Evolutionary conservation across 768 basidiomycete species (phyloP), one percentile per base, ranked within the genome.

Genomic region (Boletus reticulatus): DNA sequence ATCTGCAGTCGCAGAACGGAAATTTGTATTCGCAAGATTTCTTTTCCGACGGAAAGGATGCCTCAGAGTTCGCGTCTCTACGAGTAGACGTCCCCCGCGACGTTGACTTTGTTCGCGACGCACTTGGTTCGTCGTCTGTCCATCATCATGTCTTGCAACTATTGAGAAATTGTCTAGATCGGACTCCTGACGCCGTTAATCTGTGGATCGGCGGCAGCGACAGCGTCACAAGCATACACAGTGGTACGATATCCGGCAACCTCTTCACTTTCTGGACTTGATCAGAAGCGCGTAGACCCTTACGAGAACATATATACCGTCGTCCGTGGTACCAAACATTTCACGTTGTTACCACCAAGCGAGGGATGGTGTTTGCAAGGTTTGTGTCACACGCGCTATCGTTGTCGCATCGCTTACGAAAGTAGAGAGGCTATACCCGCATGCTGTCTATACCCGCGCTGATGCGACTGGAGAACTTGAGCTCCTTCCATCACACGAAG

Each of bases 301-400:
- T 97, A 94, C 62, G 94, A 97, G 74, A 98, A 97, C 68, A 83
- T 97, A 52, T 97, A 97, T 71, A 83, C 87, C 6, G 92, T 98
- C 31, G 74, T 94, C 48, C 80, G 89, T 43, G 95, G 94, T 12
- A 73, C 80, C 44, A 98, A 97, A 65, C 84, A 87, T 38, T 97
- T 98, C 65, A 87, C 87, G 0, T 78, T 98, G 12, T 72, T 94
- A 20, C 90, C 94, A 2, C 95, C 95, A 4, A 88, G 88, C n/a
- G 94, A 95, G 66, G 87, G 89, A 19, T 88, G 87, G 81, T 88
- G 83, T 71, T 67, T 96, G 37, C 70, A 85, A 75, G 94, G 94
- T 93, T 55, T 48, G 75, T 48, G 47, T n/a, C 11, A 24, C 29
- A n/a, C 10, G 5, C n/a, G 17, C 42, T 13, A 29, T 6, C 47